These are phyloP conservation scores for Suhomyces sp. DNA, from an alignment of 805 yeast genomes.

Conservation along the genomic window DNA sequence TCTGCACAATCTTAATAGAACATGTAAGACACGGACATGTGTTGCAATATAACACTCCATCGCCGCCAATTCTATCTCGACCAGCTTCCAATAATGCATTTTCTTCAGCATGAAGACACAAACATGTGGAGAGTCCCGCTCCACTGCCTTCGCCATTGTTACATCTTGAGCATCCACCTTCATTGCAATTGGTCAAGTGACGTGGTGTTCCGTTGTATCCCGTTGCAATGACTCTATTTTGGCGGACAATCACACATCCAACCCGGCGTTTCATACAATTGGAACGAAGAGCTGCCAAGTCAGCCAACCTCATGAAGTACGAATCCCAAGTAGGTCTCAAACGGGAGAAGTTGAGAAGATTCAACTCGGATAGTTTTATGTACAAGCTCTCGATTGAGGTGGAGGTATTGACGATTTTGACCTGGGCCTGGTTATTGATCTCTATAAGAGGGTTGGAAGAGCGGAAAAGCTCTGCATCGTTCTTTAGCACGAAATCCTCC, in stretches of 20 bases:
- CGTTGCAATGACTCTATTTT: constrained; percentile 84
- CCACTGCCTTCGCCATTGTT: constrained; percentile 68
- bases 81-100: constrained; percentile 95
- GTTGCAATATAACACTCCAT: constrained; percentile 79
- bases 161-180: constrained; percentile 94
- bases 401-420: constrained; percentile 42
- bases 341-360: constrained; percentile 41
- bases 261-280: constrained; percentile 98
- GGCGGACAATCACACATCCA: constrained; percentile 91
- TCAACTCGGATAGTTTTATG: constrained; percentile 40
- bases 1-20: constrained; percentile 89
- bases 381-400: constrained; percentile 34
- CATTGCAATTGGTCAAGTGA: constrained; percentile 82
- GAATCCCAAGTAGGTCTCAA: constrained; percentile 95
- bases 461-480: constrained; percentile 42
- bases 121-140: constrained; percentile 71
- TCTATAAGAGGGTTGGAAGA: constrained; percentile 53
- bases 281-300: constrained; percentile 86
- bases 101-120: constrained; percentile 96
- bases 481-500: constrained; percentile 36
- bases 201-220: constrained; percentile 98
- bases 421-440: constrained; percentile 56
- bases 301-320: constrained; percentile 91
- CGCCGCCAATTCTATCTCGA: constrained; percentile 63
- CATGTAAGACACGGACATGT: constrained; percentile 98